These are phyloP conservation scores for Sicyos edulis DNA, from an alignment of 306 rosid genomes.

Conservation along the genomic window DNA sequence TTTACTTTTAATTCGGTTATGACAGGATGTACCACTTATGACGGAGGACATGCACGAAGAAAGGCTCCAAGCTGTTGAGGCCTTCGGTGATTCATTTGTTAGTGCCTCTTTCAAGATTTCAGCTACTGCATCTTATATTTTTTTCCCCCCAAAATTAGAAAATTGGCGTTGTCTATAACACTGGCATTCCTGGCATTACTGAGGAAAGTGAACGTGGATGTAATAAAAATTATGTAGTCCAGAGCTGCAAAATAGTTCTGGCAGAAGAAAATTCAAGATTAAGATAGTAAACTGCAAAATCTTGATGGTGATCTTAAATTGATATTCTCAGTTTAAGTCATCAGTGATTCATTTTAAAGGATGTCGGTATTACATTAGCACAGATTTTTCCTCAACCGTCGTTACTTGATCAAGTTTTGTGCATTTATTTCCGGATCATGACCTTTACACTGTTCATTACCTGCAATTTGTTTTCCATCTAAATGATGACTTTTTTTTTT, in stretches of 20 bases:
- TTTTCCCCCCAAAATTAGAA: neutral
- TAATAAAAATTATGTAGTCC: conserved; percentile 1
- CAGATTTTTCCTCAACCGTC: neutral
- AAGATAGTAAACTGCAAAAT: neutral
- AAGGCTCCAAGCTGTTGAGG: conserved; percentile 88
- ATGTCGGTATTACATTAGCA: conserved; percentile 5
- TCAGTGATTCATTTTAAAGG: neutral
- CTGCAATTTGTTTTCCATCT: neutral
- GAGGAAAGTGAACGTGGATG: neutral
- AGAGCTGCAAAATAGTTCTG: conserved; percentile 1
- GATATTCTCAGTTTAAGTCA: neutral
- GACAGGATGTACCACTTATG: conserved; percentile 84
- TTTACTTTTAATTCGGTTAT: conserved; percentile 7
- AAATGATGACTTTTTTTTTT: neutral
- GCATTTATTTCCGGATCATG: neutral
- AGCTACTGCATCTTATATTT: conserved; percentile 3
- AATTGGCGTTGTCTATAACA: neutral
- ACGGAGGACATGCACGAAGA: conserved; percentile 99
- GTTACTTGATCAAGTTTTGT: neutral
- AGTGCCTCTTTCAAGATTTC: conserved; percentile 27
- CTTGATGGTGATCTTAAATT: neutral
- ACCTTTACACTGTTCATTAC: neutral
- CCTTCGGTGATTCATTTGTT: conserved; percentile 80
- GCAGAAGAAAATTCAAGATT: neutral
- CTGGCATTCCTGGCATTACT: neutral